Base-by-base conservation (phyloP, 1,284 basidiomycete genomes). In the Xerocomus nothofagi region DNA sequence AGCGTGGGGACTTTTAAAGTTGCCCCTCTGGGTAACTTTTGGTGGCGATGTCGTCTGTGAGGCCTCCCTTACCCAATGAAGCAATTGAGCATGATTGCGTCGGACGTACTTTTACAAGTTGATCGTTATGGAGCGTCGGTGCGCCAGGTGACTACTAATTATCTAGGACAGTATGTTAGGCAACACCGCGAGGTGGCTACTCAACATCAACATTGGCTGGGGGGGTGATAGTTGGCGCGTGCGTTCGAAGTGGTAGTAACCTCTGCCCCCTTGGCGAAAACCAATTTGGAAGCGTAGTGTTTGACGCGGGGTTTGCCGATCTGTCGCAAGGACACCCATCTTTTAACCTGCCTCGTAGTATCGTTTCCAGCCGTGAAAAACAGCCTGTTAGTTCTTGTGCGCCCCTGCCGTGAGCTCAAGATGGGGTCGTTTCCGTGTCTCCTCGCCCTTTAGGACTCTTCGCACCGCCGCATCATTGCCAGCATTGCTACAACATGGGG, bases 61-160 rank as follows among this genome's bases (percentile, higher is more conserved):
- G 51, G 14, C n/a, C 15, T n/a, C 11, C n/a, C 26, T 38, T 42
- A 37, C 63, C 53, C 9, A 29, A 65, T 50, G 12, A 50, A 56
- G 63, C 21, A 60, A 65, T 40, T 40, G 5, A 10, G 3, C 37
- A 17, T 11, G 63, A 68, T 64, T 68, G 66, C 52, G 47, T 39
- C 40, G 45, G 27, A 31, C 21, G 21, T 9, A 50, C 46, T 27
- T 55, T 52, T n/a, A 1, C 47, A 46, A 50, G 21, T 63, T 65
- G 47, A 66, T 44, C 9, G 40, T 54, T 67, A 57, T 61, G 54
- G 64, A 12, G 27, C 17, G n/a, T 40, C 34, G 17, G 39, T 17
- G 36, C 30, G 23, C 34, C 15, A 18, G n/a, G n/a, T 9, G 26
- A 10, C 30, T 32, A 6, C 33, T 18, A 6, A 18, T 26, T 32